These are phyloP conservation scores for Trichoderma atroviride DNA, from an alignment of 2,329 filamentous ascomycete species.

Conservation along the genomic window DNA sequence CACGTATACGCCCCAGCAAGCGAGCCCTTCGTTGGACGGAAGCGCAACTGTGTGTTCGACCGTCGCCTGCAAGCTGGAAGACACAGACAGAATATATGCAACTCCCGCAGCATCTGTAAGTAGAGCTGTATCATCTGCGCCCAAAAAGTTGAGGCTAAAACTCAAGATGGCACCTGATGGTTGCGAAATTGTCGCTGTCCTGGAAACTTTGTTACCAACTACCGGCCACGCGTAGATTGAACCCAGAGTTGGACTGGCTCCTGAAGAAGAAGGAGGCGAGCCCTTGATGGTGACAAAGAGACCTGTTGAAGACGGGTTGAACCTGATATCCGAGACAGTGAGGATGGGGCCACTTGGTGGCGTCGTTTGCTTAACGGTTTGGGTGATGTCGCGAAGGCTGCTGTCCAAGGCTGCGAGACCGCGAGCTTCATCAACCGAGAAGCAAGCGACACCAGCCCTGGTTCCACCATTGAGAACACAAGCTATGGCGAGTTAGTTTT, in stretches of 20 bases:
- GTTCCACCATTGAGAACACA: not conserved
- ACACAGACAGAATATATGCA: not conserved
- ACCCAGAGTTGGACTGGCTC: not conserved
- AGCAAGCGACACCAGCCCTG: constrained; percentile 2
- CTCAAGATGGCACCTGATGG: not conserved
- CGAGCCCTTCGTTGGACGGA: not conserved
- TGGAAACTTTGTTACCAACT: not conserved
- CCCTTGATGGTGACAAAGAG: not conserved
- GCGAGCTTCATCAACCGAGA: not conserved
- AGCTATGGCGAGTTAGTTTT: not conserved
- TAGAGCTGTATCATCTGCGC: not conserved
- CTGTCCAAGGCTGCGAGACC: not conserved
- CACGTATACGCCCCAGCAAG: constrained; percentile 10
- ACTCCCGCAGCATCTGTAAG: constrained; percentile 2
- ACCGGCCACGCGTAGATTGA: constrained; percentile 8
- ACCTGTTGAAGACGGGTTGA: not conserved
- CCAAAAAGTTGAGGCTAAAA: not conserved
- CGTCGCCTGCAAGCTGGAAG: not conserved
- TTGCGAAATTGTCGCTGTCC: not conserved
- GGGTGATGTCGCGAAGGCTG: not conserved
- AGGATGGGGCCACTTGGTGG: not conserved
- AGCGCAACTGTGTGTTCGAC: not conserved
- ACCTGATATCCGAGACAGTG: not conserved
- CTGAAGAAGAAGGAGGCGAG: not conserved
- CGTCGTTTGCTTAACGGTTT: not conserved